Base-by-base conservation (phyloP, 176 grass and related monocot genomes). In the Oryza officinalis region DNA sequence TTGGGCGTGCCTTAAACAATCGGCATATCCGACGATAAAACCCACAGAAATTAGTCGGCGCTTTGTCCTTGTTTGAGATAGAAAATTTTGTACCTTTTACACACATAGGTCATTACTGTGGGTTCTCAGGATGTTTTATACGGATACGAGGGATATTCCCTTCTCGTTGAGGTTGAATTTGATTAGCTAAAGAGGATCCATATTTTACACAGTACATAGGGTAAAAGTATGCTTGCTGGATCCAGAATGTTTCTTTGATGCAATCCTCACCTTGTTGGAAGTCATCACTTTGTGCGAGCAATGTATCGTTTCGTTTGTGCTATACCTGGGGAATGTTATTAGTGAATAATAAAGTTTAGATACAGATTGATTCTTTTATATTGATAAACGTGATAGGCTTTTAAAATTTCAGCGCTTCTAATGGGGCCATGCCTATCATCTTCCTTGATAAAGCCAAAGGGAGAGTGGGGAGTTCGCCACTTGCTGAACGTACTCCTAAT, bases 61-160 rank as follows among this genome's bases (percentile, higher is more conserved):
- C 37, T 79, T 50, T 13, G 64, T 41, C 23, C 13, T 54, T 57
- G 45, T 60, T 61, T 57, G 71, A 37, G 31, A 86, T 77, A 82
- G 84, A 32, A 82, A 90, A 83, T 83, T 86, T 90, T 90, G 80
- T 82, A 71, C 74, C 68, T 77, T 44, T 84, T 79, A 67, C 74
- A 66, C 33, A 86, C 20, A 47, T 72, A 74, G 50, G 44, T 27
- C 72, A 32, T 78, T 22, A 33, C 49, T 69, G 71, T 87, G 44
- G 78, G 20, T 61, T 67, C 72, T 71, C 41, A 12, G 28, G 63
- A 61, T 47, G n/a, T 22, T 83, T 68, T 65, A 86, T 77, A 79
- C 33, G 63, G 63, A 5, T 79, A 31, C 45, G 26, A 38, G 76
- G 68, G n/a, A 35, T 35, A 63, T 30, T 68, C 23, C 63, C 77